Evolutionary conservation across 2,329 filamentous ascomycete genomes (phyloP).

Genomic region (Pezicula rhizophila): DNA sequence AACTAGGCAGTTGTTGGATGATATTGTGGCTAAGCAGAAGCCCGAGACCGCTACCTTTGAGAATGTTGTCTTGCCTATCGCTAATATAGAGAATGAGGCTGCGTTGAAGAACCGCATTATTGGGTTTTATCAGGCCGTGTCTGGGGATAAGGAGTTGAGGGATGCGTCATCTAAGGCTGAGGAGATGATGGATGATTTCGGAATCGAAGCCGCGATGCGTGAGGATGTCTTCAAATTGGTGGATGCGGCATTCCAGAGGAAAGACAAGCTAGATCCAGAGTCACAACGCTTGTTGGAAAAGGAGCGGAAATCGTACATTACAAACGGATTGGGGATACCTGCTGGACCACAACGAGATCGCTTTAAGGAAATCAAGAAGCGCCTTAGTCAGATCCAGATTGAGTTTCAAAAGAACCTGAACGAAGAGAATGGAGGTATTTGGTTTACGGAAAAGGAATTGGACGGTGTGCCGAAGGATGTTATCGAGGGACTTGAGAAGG

Average conservation of each 20-base stretch:
- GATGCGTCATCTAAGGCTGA: constrained; percentile 73
- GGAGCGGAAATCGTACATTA: constrained; percentile 70
- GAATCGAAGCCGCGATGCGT: constrained; percentile 73
- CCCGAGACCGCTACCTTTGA: constrained; percentile 45
- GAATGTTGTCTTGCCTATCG: constrained; percentile 57
- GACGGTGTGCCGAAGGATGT: constrained; percentile 71
- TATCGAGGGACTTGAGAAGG: constrained; percentile 61
- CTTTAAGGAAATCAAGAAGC: constrained; percentile 83
- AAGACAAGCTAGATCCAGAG: constrained; percentile 62
- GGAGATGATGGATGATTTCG: constrained; percentile 69
- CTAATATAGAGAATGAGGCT: constrained; percentile 63
- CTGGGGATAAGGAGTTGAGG: constrained; percentile 59
- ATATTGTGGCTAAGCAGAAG: constrained; percentile 52
- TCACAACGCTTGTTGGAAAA: constrained; percentile 69
- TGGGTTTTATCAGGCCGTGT: constrained; percentile 77
- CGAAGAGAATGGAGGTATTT: constrained; percentile 75
- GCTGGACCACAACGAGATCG: constrained; percentile 65
- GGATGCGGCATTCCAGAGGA: constrained; percentile 49
- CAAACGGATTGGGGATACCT: constrained; percentile 68
- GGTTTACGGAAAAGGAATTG: constrained; percentile 69
- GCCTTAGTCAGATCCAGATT: constrained; percentile 67
- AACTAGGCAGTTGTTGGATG: constrained; percentile 55
- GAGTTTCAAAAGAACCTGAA: constrained; percentile 76
- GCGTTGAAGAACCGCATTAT: constrained; percentile 58
- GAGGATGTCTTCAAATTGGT: constrained; percentile 71